Base-by-base conservation (phyloP, 2,329 filamentous ascomycete genomes). In the Botryotinia convoluta region DNA sequence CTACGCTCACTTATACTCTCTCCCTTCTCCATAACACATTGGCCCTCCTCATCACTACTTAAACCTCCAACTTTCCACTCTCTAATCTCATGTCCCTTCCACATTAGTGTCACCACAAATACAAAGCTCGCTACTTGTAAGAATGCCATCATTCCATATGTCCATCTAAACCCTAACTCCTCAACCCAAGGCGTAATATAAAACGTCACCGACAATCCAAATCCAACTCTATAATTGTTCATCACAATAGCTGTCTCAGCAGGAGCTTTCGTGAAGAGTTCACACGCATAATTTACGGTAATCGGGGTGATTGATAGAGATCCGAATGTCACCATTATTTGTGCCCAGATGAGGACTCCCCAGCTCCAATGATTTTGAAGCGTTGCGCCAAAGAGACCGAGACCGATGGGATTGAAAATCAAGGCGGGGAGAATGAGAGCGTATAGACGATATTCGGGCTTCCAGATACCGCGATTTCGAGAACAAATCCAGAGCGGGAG, bases 361-460 rank as follows among this genome's bases (percentile, higher is more conserved):
- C 81, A 85, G 71, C 83, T 81, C 7, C 82, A 74, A 71, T 83
- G 81, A 69, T 84, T 82, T 73, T 84, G 78, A n/a, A 85, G 76
- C 0, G 79, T 80, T 1, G 81, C 81, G 16, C 84, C 84, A 37
- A 81, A 82, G 20, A 84, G 73, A 20, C 81, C 82, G 29, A 83
- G 76, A 3, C 81, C 81, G 14, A 83, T 75, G 3, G 81, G 79
- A 57, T 77, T 78, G n/a, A 79, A 75, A 22, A 83, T 75, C 18
- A 83, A 74, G 20, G 78, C 77, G 4, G 80, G 79, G 2, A 80
- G 74, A 74, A 78, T 79, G 3, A 82, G 73, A 14, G 77, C 74
- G 69, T 81, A 78, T 22, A 84, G 80, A 18, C 83, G 80, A 72
- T 82, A 83, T 75, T 84, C 83, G 12, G 83, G 81, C 54, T 81